Conservation (phyloP, 345 rosid species). For the Eucalyptus polyanthemos region DNA sequence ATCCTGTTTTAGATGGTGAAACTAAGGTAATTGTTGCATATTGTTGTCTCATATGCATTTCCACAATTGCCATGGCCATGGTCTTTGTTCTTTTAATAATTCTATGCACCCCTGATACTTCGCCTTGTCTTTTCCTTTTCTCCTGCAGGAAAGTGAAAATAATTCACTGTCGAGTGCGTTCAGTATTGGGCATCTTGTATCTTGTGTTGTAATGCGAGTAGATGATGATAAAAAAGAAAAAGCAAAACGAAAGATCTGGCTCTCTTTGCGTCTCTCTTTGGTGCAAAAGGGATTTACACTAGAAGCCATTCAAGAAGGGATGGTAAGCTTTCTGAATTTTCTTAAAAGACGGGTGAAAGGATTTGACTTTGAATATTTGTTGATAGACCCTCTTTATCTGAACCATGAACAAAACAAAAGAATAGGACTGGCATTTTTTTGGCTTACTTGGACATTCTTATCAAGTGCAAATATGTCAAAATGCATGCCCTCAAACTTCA, state of each 20-base stretch:
- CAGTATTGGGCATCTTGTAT: constrained; percentile 71
- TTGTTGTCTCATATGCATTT: not conserved
- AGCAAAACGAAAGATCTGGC: constrained; percentile 74
- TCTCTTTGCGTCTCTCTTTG: constrained; percentile 76
- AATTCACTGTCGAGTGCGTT: constrained; percentile 40
- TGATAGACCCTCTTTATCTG: not conserved
- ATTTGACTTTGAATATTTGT: not conserved
- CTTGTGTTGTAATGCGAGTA: constrained; percentile 68
- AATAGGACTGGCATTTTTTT: not conserved
- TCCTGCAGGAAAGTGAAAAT: constrained; percentile 41
- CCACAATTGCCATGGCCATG: not conserved
- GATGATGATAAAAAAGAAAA: constrained; percentile 80
- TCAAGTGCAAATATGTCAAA: not conserved
- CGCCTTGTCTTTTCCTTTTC: not conserved
- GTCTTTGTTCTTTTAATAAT: not conserved
- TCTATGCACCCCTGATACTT: not conserved
- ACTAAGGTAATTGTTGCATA: constrained; percentile 25
- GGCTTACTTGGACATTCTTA: not conserved
- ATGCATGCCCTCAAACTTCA: not conserved
- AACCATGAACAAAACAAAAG: not conserved
- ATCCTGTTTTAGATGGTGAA: constrained; percentile 45
- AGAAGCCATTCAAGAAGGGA: constrained; percentile 77
- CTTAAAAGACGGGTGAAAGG: not conserved
- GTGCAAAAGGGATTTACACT: constrained; percentile 63
- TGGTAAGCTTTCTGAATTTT: constrained; percentile 42